Evolutionary conservation across 306 rosid species (phyloP).

Genomic region (Cucurbita moschata): DNA sequence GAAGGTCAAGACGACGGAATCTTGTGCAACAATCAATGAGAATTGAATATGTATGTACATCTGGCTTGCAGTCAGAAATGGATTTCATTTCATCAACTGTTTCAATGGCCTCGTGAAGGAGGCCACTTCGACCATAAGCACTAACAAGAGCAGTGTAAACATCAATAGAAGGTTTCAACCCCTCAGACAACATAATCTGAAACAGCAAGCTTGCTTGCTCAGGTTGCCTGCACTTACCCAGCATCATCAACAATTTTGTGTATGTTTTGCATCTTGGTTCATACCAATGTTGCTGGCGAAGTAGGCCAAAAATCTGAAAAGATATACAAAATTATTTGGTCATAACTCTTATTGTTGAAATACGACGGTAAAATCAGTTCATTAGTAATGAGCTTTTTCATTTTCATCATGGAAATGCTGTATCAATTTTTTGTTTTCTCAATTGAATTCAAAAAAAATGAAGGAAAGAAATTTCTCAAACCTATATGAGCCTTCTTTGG

Average conservation of each 20-base stretch:
- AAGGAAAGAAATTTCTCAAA: not conserved
- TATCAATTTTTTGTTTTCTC: not conserved
- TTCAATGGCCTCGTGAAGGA: conserved; percentile 50
- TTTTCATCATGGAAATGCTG: not conserved
- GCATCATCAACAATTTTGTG: conserved; percentile 65
- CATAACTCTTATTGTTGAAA: not conserved
- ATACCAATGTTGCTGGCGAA: conserved; percentile 80
- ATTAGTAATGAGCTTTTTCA: not conserved
- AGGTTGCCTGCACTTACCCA: conserved; percentile 71
- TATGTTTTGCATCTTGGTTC: conserved; percentile 76
- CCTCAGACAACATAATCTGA: conserved; percentile 64
- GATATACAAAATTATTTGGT: not conserved
- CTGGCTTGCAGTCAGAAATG: conserved; percentile 50
- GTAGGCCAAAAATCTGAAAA: conserved; percentile 59
- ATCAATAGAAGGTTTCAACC: conserved; percentile 64
- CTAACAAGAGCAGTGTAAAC: conserved; percentile 77
- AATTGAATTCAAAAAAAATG: not conserved
- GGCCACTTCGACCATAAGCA: conserved; percentile 65
- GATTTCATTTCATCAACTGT: conserved; percentile 72
- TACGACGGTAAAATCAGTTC: not conserved
- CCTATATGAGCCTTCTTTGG: not conserved
- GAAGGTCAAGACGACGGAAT: conserved; percentile 42
- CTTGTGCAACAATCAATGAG: conserved; percentile 56
- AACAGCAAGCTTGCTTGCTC: conserved; percentile 53
- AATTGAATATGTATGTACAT: conserved; percentile 55